A percentile compares a stretch with the other conserved stretches of the same genome.
Conservation (phyloP, 768 basidiomycete genomes). For the Leucosporidium scottii region DNA sequence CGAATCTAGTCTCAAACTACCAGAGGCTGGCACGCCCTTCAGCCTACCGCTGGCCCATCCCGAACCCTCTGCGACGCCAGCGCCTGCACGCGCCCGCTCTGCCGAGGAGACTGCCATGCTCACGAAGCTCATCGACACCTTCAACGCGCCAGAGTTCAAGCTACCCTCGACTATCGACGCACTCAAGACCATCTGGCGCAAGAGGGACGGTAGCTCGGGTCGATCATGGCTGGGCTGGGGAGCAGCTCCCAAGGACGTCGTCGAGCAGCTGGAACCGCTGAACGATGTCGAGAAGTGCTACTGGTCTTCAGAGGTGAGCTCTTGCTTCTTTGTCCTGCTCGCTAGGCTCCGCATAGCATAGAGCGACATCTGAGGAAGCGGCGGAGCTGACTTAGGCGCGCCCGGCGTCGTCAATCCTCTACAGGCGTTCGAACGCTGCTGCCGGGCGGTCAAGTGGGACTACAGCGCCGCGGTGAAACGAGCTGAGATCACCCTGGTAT, state of each 20-base stretch:
- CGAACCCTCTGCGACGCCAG: background rate
- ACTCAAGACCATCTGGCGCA: constrained; percentile 20
- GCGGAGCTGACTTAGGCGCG: background rate
- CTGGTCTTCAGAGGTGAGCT: constrained; percentile 24
- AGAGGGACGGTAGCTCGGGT: constrained; percentile 36
- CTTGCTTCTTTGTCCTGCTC: too few relatives aligned
- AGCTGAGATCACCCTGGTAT: constrained; percentile 64
- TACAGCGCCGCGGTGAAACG: constrained; percentile 53
- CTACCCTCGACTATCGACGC: constrained; percentile 27
- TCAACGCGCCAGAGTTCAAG: constrained; percentile 25
- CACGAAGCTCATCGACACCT: constrained; percentile 26
- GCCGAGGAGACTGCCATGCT: constrained; percentile 26
- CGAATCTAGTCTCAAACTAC: background rate
- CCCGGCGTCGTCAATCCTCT: background rate
- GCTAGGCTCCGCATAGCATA: background rate
- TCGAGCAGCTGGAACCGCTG: constrained; percentile 12
- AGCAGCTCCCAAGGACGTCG: constrained; percentile 26
- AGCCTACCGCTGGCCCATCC: constrained; percentile 22
- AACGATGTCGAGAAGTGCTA: constrained; percentile 34
- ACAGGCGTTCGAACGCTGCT: constrained; percentile 53
- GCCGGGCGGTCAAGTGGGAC: constrained; percentile 73
- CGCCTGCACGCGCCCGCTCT: constrained; percentile 21
- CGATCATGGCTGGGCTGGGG: constrained; percentile 20
- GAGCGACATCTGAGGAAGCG: background rate
- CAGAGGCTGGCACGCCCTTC: constrained; percentile 5